Evolutionary conservation across 106 monocot species (phyloP).

Genomic region (Allium fistulosum): DNA sequence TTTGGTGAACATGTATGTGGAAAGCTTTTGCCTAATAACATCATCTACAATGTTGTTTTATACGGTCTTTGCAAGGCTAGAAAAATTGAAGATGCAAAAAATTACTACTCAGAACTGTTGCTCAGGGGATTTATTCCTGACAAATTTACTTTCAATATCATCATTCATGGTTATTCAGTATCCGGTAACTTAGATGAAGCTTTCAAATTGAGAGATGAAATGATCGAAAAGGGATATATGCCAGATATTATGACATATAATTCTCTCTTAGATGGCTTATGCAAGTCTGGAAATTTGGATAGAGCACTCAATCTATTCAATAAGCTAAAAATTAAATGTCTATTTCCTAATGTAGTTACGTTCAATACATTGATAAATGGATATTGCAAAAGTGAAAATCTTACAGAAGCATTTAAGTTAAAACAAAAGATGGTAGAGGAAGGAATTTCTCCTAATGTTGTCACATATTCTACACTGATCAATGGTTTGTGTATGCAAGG

Average conservation of each 20-base stretch:
- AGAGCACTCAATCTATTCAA: constrained; percentile 73
- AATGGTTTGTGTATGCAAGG: constrained; percentile 64
- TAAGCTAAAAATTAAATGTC: constrained; percentile 55
- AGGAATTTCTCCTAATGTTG: constrained; percentile 53
- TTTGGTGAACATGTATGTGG: constrained; percentile 20
- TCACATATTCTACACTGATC: constrained; percentile 84
- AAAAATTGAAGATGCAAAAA: constrained; percentile 55
- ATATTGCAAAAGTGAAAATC: constrained; percentile 51
- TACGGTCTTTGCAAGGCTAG: constrained; percentile 63
- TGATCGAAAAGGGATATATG: constrained; percentile 48
- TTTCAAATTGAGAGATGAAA: constrained; percentile 74
- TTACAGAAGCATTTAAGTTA: constrained; percentile 67
- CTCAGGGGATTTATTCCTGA: constrained; percentile 56
- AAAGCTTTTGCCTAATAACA: constrained; percentile 33
- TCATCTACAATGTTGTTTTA: constrained; percentile 75
- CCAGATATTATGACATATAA: constrained; percentile 78
- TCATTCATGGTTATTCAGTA: constrained; percentile 73
- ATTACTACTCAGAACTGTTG: constrained; percentile 29
- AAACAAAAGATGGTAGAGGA: constrained; percentile 72
- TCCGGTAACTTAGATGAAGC: constrained; percentile 49
- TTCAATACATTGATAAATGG: constrained; percentile 87
- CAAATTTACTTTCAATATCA: constrained; percentile 69
- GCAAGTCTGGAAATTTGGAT: constrained; percentile 72
- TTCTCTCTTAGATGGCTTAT: constrained; percentile 89
- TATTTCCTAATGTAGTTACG: constrained; percentile 60